Conservation (phyloP, 2,329 filamentous ascomycete species). For the Penicillium sp. region DNA sequence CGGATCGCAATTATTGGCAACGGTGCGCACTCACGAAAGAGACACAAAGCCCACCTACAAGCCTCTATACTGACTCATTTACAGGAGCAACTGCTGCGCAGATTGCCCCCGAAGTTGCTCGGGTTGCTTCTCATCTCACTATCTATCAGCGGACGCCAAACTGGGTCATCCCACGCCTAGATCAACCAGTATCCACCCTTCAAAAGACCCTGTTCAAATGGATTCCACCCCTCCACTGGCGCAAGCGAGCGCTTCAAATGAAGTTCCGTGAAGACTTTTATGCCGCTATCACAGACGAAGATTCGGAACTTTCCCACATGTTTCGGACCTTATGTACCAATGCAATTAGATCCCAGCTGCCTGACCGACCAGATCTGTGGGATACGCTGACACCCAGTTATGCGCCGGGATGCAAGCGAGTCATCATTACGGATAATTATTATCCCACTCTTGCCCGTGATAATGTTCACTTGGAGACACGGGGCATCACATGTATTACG, state of each 20-base stretch:
- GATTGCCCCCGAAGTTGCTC: slow-evolving; percentile 57
- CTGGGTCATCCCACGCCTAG: slow-evolving; percentile 56
- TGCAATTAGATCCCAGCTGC: slow-evolving; percentile 48
- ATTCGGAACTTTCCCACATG: slow-evolving; percentile 42
- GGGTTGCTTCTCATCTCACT: slow-evolving; percentile 49
- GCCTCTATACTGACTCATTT: not conserved
- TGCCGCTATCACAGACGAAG: slow-evolving; percentile 41
- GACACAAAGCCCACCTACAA: not conserved
- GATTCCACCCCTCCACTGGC: slow-evolving; percentile 50
- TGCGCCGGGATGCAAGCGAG: slow-evolving; percentile 19
- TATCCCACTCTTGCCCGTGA: slow-evolving; percentile 19
- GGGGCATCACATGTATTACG: slow-evolving; percentile 47
- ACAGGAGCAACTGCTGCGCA: slow-evolving; percentile 57
- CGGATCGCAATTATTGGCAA: slow-evolving; percentile 60
- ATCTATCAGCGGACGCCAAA: slow-evolving; percentile 60
- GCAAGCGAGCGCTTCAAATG: slow-evolving; percentile 53
- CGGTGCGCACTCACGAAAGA: slow-evolving; percentile 33
- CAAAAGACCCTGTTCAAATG: slow-evolving; percentile 48
- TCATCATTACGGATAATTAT: slow-evolving; percentile 21
- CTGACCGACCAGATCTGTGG: slow-evolving; percentile 51
- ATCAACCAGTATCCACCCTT: slow-evolving; percentile 46
- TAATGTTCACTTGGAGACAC: slow-evolving; percentile 46
- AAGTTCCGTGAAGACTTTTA: slow-evolving; percentile 53
- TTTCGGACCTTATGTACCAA: slow-evolving; percentile 37
- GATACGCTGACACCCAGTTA: slow-evolving; percentile 51